Conservation (phyloP, 306 rosid genomes). For the Pueraria montana region DNA sequence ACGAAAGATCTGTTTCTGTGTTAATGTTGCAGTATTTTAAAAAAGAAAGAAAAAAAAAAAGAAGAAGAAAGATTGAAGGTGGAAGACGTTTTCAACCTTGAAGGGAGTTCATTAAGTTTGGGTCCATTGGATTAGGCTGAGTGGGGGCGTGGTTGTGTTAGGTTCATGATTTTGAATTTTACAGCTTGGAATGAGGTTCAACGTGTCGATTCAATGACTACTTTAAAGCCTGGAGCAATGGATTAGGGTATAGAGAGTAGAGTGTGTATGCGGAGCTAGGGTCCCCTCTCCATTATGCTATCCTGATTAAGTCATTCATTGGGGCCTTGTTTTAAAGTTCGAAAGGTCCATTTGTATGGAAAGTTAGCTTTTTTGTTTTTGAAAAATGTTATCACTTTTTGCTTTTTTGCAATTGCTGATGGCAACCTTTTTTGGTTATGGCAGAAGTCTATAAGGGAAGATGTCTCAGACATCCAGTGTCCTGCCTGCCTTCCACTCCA, state of each 20-base stretch:
- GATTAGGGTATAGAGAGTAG: slow-evolving; percentile 30
- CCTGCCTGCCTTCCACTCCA: slow-evolving; percentile 66
- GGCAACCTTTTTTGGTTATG: slow-evolving; percentile 54
- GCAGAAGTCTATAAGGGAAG: slow-evolving; percentile 60
- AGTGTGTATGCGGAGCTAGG: slow-evolving; percentile 59
- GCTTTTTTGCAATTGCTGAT: slow-evolving; percentile 49
- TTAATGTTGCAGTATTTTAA: slow-evolving; percentile 31
- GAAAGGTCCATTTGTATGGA: slow-evolving; percentile 49
- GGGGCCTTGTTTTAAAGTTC: slow-evolving; percentile 73
- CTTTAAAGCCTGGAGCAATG: slow-evolving; percentile 58
- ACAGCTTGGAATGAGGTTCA: slow-evolving; percentile 50
- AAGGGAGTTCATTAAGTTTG: slow-evolving; percentile 27
- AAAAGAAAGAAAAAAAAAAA: background rate
- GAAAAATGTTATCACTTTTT: slow-evolving; percentile 43
- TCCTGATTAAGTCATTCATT: slow-evolving; percentile 59
- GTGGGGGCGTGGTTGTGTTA: slow-evolving; percentile 44
- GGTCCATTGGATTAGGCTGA: slow-evolving; percentile 41
- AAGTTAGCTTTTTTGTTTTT: slow-evolving; percentile 46
- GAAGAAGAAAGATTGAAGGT: background rate
- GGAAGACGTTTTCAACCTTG: slow-evolving; percentile 42
- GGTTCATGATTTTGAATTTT: slow-evolving; percentile 50
- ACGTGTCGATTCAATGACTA: slow-evolving; percentile 57
- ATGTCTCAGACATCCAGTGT: slow-evolving; percentile 68
- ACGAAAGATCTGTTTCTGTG: slow-evolving; percentile 27
- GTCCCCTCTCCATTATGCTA: slow-evolving; percentile 82